Percentiles rank a stretch among this genome's conserved stretches.
Evolutionary conservation across 106 monocot genomes (phyloP).

Genomic region (Phalaenopsis aphrodite): DNA sequence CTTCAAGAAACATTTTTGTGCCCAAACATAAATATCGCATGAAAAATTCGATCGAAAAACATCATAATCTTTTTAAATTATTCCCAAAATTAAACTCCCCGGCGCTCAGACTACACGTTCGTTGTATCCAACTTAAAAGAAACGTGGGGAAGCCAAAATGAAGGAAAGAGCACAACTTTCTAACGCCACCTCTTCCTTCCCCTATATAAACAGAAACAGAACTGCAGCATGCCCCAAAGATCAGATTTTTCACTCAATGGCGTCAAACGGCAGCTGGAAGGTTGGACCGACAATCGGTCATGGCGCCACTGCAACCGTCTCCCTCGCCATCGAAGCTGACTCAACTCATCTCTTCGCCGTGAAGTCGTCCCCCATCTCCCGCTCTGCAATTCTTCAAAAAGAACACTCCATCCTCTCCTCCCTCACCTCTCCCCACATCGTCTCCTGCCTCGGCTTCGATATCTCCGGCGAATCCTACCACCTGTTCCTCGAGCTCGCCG

Average conservation of each 20-base stretch:
- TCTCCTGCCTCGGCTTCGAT: constrained; percentile 40
- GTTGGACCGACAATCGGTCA: constrained; percentile 22
- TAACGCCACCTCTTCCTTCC: not conserved
- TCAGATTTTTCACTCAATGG: not conserved
- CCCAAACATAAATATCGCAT: too few relatives aligned
- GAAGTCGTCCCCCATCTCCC: constrained; percentile 30
- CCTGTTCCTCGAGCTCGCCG: constrained; percentile 42
- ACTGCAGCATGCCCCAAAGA: not conserved
- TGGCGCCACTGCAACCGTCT: constrained; percentile 63
- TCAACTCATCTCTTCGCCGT: constrained; percentile 52
- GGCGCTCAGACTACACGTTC: too few relatives aligned
- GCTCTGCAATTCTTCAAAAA: constrained; percentile 22
- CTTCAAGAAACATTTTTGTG: too few relatives aligned
- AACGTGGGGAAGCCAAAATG: not conserved
- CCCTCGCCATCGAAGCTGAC: constrained; percentile 31
- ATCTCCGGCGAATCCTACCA: constrained; percentile 13
- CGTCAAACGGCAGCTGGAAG: not conserved
- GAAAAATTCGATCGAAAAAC: too few relatives aligned
- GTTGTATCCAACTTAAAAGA: not conserved
- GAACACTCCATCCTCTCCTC: constrained; percentile 36
- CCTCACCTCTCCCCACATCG: constrained; percentile 38
- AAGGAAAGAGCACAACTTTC: not conserved
- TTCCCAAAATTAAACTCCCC: too few relatives aligned
- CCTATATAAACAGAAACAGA: not conserved
- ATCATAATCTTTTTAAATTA: too few relatives aligned